A percentile compares a stretch with the other conserved stretches of the same genome.
phyloP scores from a whole-genome alignment of 352 stramenopile species.

The Phytophthora chlamydospora region DNA sequence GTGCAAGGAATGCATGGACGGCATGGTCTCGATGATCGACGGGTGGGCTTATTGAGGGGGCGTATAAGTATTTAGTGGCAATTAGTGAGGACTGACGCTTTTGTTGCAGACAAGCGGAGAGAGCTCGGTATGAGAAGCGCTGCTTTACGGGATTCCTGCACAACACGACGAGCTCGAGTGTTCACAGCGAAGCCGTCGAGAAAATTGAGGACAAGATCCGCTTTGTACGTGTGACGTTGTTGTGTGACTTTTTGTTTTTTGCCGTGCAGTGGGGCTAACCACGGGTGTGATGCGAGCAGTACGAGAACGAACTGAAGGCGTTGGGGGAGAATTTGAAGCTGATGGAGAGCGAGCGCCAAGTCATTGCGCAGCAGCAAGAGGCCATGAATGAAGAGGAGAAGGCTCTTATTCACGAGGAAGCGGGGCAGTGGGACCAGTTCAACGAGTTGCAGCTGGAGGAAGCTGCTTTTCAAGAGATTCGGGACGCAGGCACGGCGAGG shows the following conservation, averaged over 20 bases:
- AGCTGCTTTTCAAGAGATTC: slow-evolving; percentile 54
- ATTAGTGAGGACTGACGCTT: not conserved
- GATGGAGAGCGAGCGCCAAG: slow-evolving; percentile 73
- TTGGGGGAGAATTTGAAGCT: slow-evolving; percentile 67
- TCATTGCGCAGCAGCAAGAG: slow-evolving; percentile 55
- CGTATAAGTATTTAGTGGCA: too few relatives aligned
- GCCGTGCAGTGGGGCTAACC: not conserved
- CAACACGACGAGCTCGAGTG: slow-evolving; percentile 45
- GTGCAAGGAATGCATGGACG: slow-evolving; percentile 80
- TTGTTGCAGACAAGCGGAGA: slow-evolving; percentile 58
- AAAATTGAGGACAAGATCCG: slow-evolving; percentile 75
- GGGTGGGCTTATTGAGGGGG: slow-evolving; percentile 26
- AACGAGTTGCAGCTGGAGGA: slow-evolving; percentile 62
- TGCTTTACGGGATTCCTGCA: slow-evolving; percentile 66
- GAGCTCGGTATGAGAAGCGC: slow-evolving; percentile 76
- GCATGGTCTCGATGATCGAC: slow-evolving; percentile 78
- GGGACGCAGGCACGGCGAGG: slow-evolving; percentile 57
- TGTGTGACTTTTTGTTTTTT: too few relatives aligned
- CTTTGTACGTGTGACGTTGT: slow-evolving; percentile 52
- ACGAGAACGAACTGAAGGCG: slow-evolving; percentile 65
- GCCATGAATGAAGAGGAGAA: slow-evolving; percentile 55
- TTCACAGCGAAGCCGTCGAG: slow-evolving; percentile 64
- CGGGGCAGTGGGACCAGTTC: slow-evolving; percentile 58
- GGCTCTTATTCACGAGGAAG: slow-evolving; percentile 58
- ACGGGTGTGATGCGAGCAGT: slow-evolving; percentile 37